Percentiles rank a stretch among this genome's conserved stretches.
Conservation (phyloP, 371 early-diverging fungal genomes). For the Rhizopus sp. region DNA sequence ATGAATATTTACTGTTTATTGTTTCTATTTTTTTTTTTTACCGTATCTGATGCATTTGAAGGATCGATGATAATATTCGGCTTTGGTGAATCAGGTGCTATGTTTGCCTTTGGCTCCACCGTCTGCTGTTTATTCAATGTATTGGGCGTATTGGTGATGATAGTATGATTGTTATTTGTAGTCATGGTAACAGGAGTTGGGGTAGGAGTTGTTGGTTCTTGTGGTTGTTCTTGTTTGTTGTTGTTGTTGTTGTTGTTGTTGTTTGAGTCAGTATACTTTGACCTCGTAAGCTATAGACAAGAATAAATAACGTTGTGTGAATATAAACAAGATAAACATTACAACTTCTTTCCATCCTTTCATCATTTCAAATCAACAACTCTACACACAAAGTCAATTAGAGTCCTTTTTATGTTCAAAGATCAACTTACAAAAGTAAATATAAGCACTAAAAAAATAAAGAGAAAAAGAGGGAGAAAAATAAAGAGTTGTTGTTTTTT, state of each 20-base stretch:
- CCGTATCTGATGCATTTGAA: constrained; percentile 8
- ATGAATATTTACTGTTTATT: background rate
- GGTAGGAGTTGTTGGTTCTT: constrained; percentile 5
- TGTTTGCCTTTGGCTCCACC: background rate
- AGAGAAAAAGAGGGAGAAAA: constrained; percentile 6
- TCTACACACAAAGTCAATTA: constrained; percentile 1
- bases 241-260: background rate
- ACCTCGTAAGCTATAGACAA: constrained; percentile 31
- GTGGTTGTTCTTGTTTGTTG: background rate
- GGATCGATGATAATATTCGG: constrained; percentile 13
- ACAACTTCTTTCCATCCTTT: constrained; percentile 50
- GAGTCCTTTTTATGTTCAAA: no score
- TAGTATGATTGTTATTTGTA: background rate
- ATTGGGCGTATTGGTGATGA: background rate
- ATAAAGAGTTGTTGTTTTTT: constrained; percentile 2
- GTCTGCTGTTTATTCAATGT: background rate
- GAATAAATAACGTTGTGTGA: background rate
- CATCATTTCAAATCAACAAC: constrained; percentile 24
- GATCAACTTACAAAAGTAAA: background rate
- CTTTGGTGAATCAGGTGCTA: constrained; percentile 14
- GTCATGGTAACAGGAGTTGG: constrained; percentile 2
- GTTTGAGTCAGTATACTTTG: constrained; percentile 16
- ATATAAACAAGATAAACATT: constrained; percentile 14
- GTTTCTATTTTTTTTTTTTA: constrained; percentile 2
- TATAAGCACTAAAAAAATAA: constrained; percentile 1